phyloP scores from a whole-genome alignment of 73 alveolate genomes.

The Tetrahymena borealis region DNA sequence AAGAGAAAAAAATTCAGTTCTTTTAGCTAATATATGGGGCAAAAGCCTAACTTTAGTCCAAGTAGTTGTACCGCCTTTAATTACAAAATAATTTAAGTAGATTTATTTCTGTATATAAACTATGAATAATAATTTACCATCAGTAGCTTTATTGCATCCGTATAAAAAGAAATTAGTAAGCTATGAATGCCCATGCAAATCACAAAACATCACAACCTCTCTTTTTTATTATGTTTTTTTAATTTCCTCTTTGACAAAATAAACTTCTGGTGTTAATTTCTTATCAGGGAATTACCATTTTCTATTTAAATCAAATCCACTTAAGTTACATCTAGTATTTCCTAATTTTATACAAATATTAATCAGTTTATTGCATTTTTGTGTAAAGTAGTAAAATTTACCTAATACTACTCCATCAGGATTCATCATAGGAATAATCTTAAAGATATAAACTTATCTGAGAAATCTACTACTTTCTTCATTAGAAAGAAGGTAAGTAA shows the following conservation, averaged over 20 bases:
- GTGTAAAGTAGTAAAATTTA: background rate
- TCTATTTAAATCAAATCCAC: constrained; percentile 90
- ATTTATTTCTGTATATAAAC: constrained; percentile 40
- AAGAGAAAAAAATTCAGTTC: constrained; percentile 20
- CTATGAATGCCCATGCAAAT: constrained; percentile 96
- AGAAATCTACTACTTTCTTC: background rate
- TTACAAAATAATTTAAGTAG: background rate
- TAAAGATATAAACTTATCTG: constrained; percentile 6
- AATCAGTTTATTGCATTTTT: background rate
- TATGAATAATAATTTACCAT: background rate
- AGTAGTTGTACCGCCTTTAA: constrained; percentile 50
- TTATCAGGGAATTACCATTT: constrained; percentile 85
- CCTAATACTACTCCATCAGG: constrained; percentile 93
- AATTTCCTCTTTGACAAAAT: background rate
- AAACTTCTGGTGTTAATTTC: constrained; percentile 20
- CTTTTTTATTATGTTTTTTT: background rate
- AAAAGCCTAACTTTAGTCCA: constrained; percentile 51
- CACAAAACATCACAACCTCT: constrained; percentile 39
- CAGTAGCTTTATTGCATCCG: constrained; percentile 52
- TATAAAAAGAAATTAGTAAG: constrained; percentile 86
- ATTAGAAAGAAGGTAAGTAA: background rate
- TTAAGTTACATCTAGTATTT: constrained; percentile 86
- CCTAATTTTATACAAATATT: constrained; percentile 26
- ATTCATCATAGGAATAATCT: constrained; percentile 91
- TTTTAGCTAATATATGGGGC: constrained; percentile 45